A percentile compares a stretch with the other conserved stretches of the same genome.
phyloP scores from a whole-genome alignment of 768 basidiomycete species.

The Tricholoma furcatifolium region DNA sequence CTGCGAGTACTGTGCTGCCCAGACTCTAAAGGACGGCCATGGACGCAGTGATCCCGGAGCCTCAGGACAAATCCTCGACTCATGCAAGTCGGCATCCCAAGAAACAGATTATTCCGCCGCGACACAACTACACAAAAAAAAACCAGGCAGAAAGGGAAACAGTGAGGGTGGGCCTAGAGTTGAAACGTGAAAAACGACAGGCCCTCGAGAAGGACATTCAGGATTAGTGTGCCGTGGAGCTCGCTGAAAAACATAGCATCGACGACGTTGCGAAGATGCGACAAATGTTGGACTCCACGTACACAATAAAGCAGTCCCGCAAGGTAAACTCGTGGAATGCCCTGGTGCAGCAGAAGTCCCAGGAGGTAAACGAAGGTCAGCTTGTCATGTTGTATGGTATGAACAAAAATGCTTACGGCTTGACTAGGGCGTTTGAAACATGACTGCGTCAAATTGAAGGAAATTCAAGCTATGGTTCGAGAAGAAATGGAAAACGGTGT shows the following conservation, averaged over 20 bases:
- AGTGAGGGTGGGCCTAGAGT: background rate
- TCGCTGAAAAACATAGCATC: background rate
- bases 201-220: background rate
- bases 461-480: background rate
- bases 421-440: background rate
- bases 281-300: background rate
- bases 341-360: no score
- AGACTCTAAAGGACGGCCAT: background rate
- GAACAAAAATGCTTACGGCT: background rate
- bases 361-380: conserved; percentile 1
- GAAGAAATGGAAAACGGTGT: background rate
- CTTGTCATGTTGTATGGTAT: background rate
- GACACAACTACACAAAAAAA: background rate
- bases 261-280: background rate
- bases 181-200: background rate
- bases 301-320: background rate
- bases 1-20: background rate
- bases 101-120: background rate
- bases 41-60: background rate
- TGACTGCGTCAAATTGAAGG: no score
- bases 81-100: background rate
- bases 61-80: background rate
- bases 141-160: background rate
- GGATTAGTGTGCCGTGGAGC: background rate
- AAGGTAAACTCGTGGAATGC: background rate